These are phyloP conservation scores for Mycena pura DNA, from an alignment of 768 basidiomycete species.

Conservation along the genomic window DNA sequence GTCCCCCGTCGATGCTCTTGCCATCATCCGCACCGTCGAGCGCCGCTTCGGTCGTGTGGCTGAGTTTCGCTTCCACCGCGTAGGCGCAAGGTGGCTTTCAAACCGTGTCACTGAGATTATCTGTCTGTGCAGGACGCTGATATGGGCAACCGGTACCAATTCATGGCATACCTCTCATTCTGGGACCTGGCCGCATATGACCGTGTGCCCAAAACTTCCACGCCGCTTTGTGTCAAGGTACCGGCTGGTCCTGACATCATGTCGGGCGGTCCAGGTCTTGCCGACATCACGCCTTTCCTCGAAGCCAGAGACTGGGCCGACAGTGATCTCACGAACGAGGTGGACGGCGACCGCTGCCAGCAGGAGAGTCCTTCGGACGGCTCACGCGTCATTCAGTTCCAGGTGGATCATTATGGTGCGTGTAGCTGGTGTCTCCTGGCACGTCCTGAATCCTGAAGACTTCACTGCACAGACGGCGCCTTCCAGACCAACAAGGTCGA, in stretches of 20 bases:
- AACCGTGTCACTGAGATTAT: neutral
- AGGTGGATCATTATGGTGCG: neutral
- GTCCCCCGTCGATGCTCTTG: slow-evolving; percentile 57
- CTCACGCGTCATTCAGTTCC: neutral
- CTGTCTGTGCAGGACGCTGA: slow-evolving; percentile 1
- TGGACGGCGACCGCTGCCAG: neutral
- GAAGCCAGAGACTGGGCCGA: slow-evolving; percentile 4
- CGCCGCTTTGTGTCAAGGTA: neutral
- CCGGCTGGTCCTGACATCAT: neutral
- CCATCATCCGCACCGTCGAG: slow-evolving; percentile 62
- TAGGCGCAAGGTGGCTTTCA: neutral
- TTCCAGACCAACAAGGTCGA: neutral
- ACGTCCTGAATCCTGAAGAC: neutral
- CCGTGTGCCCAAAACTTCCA: neutral
- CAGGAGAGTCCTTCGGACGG: neutral
- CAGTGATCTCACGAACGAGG: slow-evolving; percentile 10
- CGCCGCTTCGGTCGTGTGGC: slow-evolving; percentile 27
- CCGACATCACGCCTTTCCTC: slow-evolving; percentile 1
- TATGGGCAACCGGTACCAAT: neutral
- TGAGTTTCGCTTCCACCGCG: slow-evolving; percentile 7
- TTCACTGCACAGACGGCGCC: neutral
- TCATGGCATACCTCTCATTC: neutral
- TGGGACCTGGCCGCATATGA: slow-evolving; percentile 12
- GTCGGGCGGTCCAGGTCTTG: slow-evolving; percentile 8
- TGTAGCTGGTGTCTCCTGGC: neutral